Evolutionary conservation across 2,329 filamentous ascomycete genomes (phyloP), one percentile per base, ranked within the genome.

Genomic region (Clarireedia hainanense): DNA sequence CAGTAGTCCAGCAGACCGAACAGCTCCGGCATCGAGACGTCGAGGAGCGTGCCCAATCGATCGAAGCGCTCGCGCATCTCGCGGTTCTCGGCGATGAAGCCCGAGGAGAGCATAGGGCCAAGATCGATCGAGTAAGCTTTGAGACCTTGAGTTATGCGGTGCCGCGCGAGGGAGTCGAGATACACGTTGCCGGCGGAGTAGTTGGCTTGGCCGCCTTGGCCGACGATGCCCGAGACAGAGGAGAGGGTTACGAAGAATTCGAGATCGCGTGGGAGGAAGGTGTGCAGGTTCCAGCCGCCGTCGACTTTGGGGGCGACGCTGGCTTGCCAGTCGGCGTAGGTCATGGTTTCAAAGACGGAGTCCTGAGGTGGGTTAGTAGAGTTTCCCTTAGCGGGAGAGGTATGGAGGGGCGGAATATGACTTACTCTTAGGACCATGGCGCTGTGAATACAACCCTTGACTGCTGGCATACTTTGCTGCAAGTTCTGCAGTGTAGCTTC

Each of bases 381-480:
- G 5, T 24, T 27, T 15, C 14, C 15, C 17, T 30, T 42, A n/a
- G 20, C 20, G 20, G 20, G 20, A 12, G 14, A 45, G 20, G 23
- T 27, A 23, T 23, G n/a, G 3, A 34, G 15, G 34, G 23, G 26
- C 40, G 37, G 14, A 23, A 0, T 14, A 14, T 24, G 6, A 45
- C 45, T 37, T 52, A 61, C 60, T n/a, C 30, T 48, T 30, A 77
- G 68, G 1, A 76, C 73, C 75, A 77, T 77, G 6, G 75, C 70
- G 17, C 71, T 71, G 56, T 77, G 75, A 14, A 78, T 67, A 17
- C 75, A 67, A 47, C 76, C 76, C 27, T 70, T 69, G 26, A 78
- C 68, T 15, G 50, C 56, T 23, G 60, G 60, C 48, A 61, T 52
- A 12, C 26, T 26, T 39, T 52, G 23, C 7, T 40, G 12, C 39